A percentile compares a stretch with the other conserved stretches of the same genome.
Conservation (phyloP, 2,329 filamentous ascomycete species). For the Hypoxylon sp. region DNA sequence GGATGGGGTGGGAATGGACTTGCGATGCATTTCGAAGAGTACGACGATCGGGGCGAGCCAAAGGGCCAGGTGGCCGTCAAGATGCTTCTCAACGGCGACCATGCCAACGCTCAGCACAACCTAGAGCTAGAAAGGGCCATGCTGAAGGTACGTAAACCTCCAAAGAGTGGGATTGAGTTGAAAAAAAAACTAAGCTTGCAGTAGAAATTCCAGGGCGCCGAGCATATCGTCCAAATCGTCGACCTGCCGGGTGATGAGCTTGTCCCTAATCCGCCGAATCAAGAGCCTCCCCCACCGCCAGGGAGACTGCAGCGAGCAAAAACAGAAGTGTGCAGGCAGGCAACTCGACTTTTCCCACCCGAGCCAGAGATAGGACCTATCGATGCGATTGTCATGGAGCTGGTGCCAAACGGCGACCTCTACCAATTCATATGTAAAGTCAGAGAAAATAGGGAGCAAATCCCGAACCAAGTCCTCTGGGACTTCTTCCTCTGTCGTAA, state of each 20-base stretch:
- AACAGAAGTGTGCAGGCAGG: too few species aligned
- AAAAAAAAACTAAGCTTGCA: background rate
- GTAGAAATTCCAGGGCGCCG: background rate
- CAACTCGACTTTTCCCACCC: too few species aligned
- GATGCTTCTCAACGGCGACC: background rate
- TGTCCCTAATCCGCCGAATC: background rate
- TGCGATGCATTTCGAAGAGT: background rate
- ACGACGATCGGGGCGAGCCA: background rate
- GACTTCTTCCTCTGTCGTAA: constrained; percentile 1
- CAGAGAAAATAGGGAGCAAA: background rate
- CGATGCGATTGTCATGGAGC: background rate
- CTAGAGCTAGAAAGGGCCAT: background rate
- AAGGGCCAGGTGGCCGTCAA: background rate
- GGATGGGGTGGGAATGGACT: background rate
- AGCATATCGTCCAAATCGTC: background rate
- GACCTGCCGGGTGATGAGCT: background rate
- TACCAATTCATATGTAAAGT: background rate
- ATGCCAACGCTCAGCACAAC: background rate
- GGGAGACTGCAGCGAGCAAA: too few species aligned
- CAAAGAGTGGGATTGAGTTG: background rate
- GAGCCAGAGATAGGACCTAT: background rate
- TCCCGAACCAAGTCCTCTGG: background rate
- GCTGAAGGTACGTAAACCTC: background rate
- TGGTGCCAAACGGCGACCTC: background rate
- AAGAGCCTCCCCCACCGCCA: background rate